phyloP scores from a whole-genome alignment of 371 early-diverging fungal species.

The Capniomyces stellatus region DNA sequence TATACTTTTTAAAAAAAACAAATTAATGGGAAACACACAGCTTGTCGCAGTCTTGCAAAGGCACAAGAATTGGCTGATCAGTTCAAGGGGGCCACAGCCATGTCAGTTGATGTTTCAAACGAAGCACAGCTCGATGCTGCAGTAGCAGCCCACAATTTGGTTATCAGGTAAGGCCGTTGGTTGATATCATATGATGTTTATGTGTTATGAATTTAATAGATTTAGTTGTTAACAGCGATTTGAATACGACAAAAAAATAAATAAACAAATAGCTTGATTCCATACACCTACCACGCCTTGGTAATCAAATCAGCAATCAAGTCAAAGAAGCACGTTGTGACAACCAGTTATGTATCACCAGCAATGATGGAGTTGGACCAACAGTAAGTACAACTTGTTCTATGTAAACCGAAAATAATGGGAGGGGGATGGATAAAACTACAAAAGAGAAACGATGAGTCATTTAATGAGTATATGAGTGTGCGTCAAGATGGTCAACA shows the following conservation, averaged over 20 bases:
- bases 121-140: conserved; percentile 66
- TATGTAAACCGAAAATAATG: too few relatives aligned
- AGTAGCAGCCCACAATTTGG: conserved; percentile 67
- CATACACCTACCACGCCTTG: conserved; percentile 75
- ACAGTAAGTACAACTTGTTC: conserved; percentile 23
- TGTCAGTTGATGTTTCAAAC: conserved; percentile 61
- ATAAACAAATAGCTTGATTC: conserved; percentile 45
- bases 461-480: too few relatives aligned
- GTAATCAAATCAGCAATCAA: conserved; percentile 72
- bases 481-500: too few relatives aligned
- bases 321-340: conserved; percentile 79
- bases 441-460: too few relatives aligned
- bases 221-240: background rate
- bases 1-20: too few relatives aligned
- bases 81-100: conserved; percentile 40
- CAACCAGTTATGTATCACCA: conserved; percentile 86
- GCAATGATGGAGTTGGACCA: conserved; percentile 72
- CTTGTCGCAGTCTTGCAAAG: conserved; percentile 55
- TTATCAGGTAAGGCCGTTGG: conserved; percentile 43
- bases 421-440: too few relatives aligned
- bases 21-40: too few relatives aligned
- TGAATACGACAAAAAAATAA: background rate
- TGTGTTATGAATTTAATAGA: background rate
- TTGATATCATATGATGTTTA: conserved; percentile 72
- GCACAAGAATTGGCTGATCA: conserved; percentile 45